Evolutionary conservation across 345 rosid genomes (phyloP), one percentile per base, ranked within the genome.

Genomic region (Euphorbia tirucalli): DNA sequence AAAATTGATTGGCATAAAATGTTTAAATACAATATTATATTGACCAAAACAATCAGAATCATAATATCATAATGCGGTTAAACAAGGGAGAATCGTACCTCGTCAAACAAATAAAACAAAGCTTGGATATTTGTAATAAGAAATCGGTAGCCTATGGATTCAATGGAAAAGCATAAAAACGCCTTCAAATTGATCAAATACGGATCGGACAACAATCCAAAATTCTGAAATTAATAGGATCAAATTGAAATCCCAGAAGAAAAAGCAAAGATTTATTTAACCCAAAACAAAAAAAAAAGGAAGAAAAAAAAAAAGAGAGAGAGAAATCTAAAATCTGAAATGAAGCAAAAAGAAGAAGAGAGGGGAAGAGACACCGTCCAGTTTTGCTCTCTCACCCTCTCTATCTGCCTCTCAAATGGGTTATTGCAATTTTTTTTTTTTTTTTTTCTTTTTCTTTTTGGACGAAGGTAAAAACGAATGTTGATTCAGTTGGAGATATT

Each of bases 281-380:
- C 78, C 73, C 78, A 73, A 52, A 69, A 31, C 64, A 57, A 31
- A 65, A 76, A 65, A 78, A 79, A 73, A 82, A 83, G 84, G 82
- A 48, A 11, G 9, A 22, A 15, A 79, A 76, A 56, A 65, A 79
- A 77, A 77, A 49, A 22, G 48, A 54, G 65, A 75, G 74, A 81
- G n/a, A n/a, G n/a, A 35, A 35, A 76, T 64, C 75, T 68, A 80
- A 79, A 83, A 79, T 81, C 82, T 64, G 84, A 71, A 76, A 79
- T 74, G 81, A 82, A 74, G 84, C 73, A 75, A 69, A 63, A 35
- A 76, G 65, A 82, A 80, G 84, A 82, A 81, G 78, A 80, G 85
- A 83, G 89, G 84, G 85, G 78, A 74, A 81, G 86, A 41, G 46
- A 83, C 80, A 82, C 84, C 89, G 90, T 82, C 86, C 66, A 71